phyloP scores from a whole-genome alignment of 805 yeast species.

The Saturnispora silvae region DNA sequence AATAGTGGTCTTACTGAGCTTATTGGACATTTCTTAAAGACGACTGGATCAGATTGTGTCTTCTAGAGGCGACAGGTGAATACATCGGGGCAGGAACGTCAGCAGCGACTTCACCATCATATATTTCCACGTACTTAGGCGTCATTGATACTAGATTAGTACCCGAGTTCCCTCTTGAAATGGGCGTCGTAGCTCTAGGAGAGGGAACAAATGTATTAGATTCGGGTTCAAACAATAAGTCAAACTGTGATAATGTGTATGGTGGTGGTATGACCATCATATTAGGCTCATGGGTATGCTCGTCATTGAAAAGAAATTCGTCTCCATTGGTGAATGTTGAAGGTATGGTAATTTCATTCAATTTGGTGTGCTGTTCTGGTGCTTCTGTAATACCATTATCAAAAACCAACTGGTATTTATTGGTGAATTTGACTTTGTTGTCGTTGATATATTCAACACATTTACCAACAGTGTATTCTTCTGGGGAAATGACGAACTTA shows the following conservation, averaged over 20 bases:
- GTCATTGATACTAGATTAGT: slow-evolving; percentile 5
- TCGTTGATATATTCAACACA: slow-evolving; percentile 17
- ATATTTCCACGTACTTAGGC: slow-evolving; percentile 21
- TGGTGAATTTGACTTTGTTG: not conserved
- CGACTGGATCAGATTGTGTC: slow-evolving; percentile 14
- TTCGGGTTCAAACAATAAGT: slow-evolving; percentile 15
- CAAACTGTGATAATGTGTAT: slow-evolving; percentile 17
- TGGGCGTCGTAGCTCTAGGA: slow-evolving; percentile 1
- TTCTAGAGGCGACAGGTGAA: slow-evolving; percentile 4
- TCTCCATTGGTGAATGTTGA: slow-evolving; percentile 6
- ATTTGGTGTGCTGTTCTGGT: not conserved
- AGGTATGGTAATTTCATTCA: slow-evolving; percentile 7
- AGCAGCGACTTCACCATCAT: slow-evolving; percentile 19
- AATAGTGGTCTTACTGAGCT: no score
- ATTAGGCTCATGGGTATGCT: not conserved
- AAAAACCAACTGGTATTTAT: slow-evolving; percentile 3
- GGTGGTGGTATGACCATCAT: slow-evolving; percentile 15
- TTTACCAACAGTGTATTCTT: slow-evolving; percentile 19
- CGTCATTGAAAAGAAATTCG: slow-evolving; percentile 9
- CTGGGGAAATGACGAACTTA: slow-evolving; percentile 31
- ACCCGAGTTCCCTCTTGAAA: slow-evolving; percentile 1
- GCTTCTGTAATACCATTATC: slow-evolving; percentile 4
- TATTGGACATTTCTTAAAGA: not conserved
- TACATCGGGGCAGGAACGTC: slow-evolving; percentile 22
- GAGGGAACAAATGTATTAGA: slow-evolving; percentile 1